Evolutionary conservation across 208 protist genomes (phyloP).

Genomic region (Acanthamoeba triangularis): DNA sequence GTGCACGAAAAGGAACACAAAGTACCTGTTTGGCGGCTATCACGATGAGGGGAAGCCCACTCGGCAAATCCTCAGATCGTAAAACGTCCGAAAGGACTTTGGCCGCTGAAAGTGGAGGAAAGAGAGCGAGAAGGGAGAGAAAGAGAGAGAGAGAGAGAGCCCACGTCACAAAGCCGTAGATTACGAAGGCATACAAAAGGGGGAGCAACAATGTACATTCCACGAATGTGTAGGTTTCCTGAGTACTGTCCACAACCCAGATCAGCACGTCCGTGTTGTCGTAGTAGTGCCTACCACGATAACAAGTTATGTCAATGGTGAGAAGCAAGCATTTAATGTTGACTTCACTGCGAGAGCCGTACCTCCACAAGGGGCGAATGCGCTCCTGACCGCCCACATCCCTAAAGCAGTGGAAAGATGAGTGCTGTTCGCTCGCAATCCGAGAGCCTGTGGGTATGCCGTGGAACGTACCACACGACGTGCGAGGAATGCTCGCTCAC

Average conservation of each 20-base stretch:
- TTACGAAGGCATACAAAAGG: not conserved
- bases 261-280: not conserved
- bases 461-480: not conserved
- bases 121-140: no score
- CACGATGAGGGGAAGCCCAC: no score
- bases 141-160: no score
- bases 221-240: not conserved
- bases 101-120: no score
- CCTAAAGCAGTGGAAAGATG: not conserved
- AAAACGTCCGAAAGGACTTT: no score
- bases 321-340: not conserved
- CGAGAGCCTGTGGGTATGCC: no score
- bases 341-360: no score
- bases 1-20: no score
- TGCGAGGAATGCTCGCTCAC: not conserved
- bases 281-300: not conserved
- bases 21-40: no score
- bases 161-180: no score
- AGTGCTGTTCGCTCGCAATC: not conserved
- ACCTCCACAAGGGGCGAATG: not conserved
- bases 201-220: not conserved
- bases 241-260: not conserved
- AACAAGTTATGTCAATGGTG: not conserved
- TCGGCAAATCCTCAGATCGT: no score
- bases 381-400: not conserved